Base-by-base conservation (phyloP, 2,329 filamentous ascomycete species). In the Colletotrichum coccodes region DNA sequence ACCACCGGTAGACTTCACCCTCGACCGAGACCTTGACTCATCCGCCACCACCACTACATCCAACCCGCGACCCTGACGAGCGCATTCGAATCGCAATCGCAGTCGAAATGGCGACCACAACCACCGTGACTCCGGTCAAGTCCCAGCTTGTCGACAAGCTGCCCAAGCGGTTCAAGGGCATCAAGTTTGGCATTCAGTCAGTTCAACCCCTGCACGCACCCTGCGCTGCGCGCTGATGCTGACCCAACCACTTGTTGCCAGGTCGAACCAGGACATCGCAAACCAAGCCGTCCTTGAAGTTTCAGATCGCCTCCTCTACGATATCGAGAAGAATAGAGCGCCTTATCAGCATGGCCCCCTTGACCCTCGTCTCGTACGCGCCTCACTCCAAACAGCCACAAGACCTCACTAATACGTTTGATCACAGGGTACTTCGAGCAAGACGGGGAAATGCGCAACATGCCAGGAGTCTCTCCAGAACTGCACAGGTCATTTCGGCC, bases 261-360 rank as follows among this genome's bases (percentile, higher is more conserved):
- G 92, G 76, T 97, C 95, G 30, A 94, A 93, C 75, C 93, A 97
- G 78, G 94, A 98, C 77, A 97, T 98, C 73, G 93, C 97, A 74
- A 97, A 95, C 77, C 96, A 99, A 81, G 94, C 93, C 71, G 94
- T 98, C 65, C 88, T 98, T 73, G 94, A 98, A 81, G 92, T 99
- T 66, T 97, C 94, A n/a, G 93, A 98, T 79, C 90, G 94, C 75
- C 91, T 95, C 79, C 90, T 98, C 70, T 99, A 97, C 85, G 94
- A 99, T 79, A 89, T 97, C 74, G 91, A 93, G 73, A 91, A 91
- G 76, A 91, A 91, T 76, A 90, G 94, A 77, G 88, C 87, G 60
- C 90, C 94, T 21, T 94, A 92, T 67, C 85, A 88, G 67, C 89
- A 98, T 84, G 96, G 96, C 50, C 94, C 95, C 49, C 89, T 98